phyloP scores from a whole-genome alignment of 129 eudicot species.

The Pulicaria dysenterica region DNA sequence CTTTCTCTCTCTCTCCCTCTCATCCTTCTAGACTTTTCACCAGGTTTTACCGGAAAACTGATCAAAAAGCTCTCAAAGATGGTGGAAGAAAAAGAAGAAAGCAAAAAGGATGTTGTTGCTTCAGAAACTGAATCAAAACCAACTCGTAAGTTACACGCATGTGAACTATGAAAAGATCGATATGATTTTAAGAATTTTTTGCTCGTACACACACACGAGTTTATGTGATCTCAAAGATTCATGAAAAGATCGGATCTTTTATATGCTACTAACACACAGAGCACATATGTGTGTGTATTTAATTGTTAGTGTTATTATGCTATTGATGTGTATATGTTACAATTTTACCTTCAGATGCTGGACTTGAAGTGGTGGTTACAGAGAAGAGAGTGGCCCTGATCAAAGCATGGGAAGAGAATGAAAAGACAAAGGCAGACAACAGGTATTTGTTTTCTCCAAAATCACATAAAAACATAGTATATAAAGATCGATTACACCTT shows the following conservation, averaged over 20 bases:
- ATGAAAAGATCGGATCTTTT: not conserved
- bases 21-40: not conserved
- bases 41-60: not conserved
- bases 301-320: not conserved
- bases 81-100: conserved; percentile 28
- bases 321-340: not conserved
- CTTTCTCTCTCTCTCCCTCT: conserved; percentile 8
- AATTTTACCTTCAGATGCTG: conserved; percentile 37
- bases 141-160: not conserved
- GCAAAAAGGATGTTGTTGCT: conserved; percentile 10
- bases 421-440: conserved; percentile 64
- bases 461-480: not conserved
- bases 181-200: not conserved
- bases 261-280: too few relatives aligned
- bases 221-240: not conserved
- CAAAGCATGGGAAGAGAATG: conserved; percentile 83
- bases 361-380: conserved; percentile 44
- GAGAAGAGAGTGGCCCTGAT: conserved; percentile 67
- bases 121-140: conserved; percentile 10
- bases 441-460: conserved; percentile 39
- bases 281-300: too few relatives aligned
- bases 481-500: not conserved
- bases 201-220: not conserved
- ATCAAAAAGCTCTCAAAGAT: conserved; percentile 17
- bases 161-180: not conserved